phyloP scores from a whole-genome alignment of 306 rosid genomes.

The Glycyrrhiza uralensis region DNA sequence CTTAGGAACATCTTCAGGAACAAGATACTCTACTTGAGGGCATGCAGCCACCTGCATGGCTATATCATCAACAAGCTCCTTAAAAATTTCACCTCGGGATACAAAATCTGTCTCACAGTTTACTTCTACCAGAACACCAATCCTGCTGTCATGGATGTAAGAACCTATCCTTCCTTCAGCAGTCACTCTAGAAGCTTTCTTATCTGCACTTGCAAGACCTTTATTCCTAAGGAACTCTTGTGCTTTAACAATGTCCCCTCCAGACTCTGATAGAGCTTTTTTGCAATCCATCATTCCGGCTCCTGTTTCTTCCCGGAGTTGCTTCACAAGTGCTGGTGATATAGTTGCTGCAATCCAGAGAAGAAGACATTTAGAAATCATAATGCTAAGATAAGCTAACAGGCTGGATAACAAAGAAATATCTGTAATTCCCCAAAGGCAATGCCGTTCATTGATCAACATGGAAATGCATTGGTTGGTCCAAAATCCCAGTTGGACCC shows the following conservation, averaged over 20 bases:
- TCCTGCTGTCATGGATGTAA: constrained; percentile 89
- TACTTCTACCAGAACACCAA: constrained; percentile 82
- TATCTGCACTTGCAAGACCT: constrained; percentile 97
- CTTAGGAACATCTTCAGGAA: constrained; percentile 78
- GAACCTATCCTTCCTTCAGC: constrained; percentile 96
- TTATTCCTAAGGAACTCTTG: constrained; percentile 84
- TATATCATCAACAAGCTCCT: constrained; percentile 91
- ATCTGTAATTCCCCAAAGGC: background rate
- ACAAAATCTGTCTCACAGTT: constrained; percentile 99
- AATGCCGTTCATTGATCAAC: constrained; percentile 10
- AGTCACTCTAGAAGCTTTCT: constrained; percentile 88
- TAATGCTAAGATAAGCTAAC: background rate
- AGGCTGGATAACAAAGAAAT: constrained; percentile 13
- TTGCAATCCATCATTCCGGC: constrained; percentile 99
- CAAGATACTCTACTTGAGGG: constrained; percentile 79
- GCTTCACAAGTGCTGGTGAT: constrained; percentile 90
- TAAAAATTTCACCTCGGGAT: constrained; percentile 88
- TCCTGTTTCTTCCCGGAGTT: constrained; percentile 94
- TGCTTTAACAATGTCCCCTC: constrained; percentile 77
- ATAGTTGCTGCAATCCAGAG: constrained; percentile 58
- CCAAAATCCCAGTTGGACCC: constrained; percentile 7
- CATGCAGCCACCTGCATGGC: constrained; percentile 99
- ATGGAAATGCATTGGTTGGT: background rate
- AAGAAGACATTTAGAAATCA: constrained; percentile 16
- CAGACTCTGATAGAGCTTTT: constrained; percentile 76